Base-by-base conservation (phyloP, 2,329 filamentous ascomycete species). In the Hypoxylon sp. region DNA sequence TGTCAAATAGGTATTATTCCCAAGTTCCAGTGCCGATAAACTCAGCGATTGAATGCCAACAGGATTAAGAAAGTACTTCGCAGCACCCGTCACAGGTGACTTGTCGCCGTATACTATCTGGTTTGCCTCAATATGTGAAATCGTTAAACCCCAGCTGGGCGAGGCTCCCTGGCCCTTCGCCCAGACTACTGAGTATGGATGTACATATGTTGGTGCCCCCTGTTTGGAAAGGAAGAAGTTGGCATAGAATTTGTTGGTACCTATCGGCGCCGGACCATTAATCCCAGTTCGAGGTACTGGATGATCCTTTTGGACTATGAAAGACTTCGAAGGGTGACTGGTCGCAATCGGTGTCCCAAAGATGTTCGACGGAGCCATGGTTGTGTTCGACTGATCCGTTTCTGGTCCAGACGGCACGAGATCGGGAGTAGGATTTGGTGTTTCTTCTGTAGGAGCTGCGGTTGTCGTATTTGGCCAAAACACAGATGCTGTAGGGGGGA, bases 211-310 rank as follows among this genome's bases (percentile, higher is more conserved):
- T 0, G 91, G 86, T 6, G 86, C 86, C 3, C 84, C 87, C 78
- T 97, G 93, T 47, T 85, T 85, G 3, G 89, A 91, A 0, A 98
- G 83, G 78, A 93, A 93, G 69, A 96, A 89, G 75, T 96, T 96
- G 73, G 90, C 86, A 73, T 92, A 93, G 78, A 94, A 94, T 75
- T 93, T 94, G 83, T 94, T 95, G 24, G 92, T 95, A 54, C 88
- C 83, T 50, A 93, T 81, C 2, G 90, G 88, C 0, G 78, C 77
- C 1, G 79, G 73, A 15, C 82, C 78, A 32, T 73, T 76, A 42
- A 91, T 82, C 5, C 87, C 87, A 21, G 82, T 77, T 13, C 87
- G 83, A 44, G 85, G 80, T 27, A 87, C 87, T 0, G 89, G 89
- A 70, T 92, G 89, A 70, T 90, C 87, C 19, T 81, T 73, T 29